Evolutionary conservation across 2,329 filamentous ascomycete genomes (phyloP).

Genomic region (Aspergillus felis): DNA sequence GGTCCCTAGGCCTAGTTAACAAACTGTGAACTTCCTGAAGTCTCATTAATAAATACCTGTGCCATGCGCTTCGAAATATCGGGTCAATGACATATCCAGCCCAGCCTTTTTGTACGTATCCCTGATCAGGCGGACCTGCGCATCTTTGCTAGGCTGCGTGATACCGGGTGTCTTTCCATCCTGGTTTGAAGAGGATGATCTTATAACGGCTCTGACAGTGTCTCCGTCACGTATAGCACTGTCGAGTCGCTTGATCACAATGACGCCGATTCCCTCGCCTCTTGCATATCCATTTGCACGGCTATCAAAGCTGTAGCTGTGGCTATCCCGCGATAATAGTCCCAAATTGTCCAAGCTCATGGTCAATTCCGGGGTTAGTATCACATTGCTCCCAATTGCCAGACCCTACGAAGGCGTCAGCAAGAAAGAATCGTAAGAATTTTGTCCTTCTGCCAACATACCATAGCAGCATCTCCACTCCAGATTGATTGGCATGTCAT

Average conservation of each 20-base stretch:
- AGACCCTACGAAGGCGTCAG: slow-evolving; percentile 1
- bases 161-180: slow-evolving; percentile 18
- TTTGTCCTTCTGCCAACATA: slow-evolving; percentile 7
- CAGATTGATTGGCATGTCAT: slow-evolving; percentile 18
- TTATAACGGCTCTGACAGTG: slow-evolving; percentile 35
- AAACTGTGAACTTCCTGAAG: background rate
- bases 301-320: slow-evolving; percentile 24
- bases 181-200: slow-evolving; percentile 25
- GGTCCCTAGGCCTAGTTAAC: slow-evolving; percentile 35
- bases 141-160: background rate
- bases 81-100: slow-evolving; percentile 2
- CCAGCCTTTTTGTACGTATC: slow-evolving; percentile 10
- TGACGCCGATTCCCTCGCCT: slow-evolving; percentile 47
- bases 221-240: slow-evolving; percentile 45
- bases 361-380: slow-evolving; percentile 11
- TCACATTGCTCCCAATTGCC: slow-evolving; percentile 14
- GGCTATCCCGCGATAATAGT: slow-evolving; percentile 8
- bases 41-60: background rate
- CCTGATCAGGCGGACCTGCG: slow-evolving; percentile 32
- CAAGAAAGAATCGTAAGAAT: background rate
- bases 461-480: slow-evolving; percentile 15
- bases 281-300: slow-evolving; percentile 46
- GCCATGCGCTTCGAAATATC: slow-evolving; percentile 13
- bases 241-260: slow-evolving; percentile 49
- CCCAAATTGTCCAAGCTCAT: slow-evolving; percentile 9